Percentiles rank a stretch among this genome's conserved stretches.
Evolutionary conservation across 2,329 filamentous ascomycete genomes (phyloP).

Genomic region (Trichoderma aggressivum): DNA sequence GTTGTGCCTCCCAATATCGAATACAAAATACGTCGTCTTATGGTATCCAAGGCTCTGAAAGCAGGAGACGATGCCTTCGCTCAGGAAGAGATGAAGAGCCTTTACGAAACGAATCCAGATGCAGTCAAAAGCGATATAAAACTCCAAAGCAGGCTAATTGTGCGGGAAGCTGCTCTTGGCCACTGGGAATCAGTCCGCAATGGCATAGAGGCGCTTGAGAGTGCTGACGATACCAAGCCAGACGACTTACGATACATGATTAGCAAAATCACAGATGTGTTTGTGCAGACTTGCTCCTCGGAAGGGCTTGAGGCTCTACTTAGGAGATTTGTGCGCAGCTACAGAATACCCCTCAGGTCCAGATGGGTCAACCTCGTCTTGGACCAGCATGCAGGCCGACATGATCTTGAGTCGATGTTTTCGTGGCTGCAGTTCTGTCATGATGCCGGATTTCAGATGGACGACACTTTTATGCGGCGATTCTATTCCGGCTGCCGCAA

Average conservation of each 20-base stretch:
- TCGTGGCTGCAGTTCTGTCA: constrained; percentile 35
- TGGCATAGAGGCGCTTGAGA: constrained; percentile 25
- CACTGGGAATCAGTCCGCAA: constrained; percentile 28
- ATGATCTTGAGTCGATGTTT: constrained; percentile 28
- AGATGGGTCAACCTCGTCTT: constrained; percentile 32
- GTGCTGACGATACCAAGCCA: constrained; percentile 19
- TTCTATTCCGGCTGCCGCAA: constrained; percentile 31
- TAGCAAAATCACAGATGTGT: constrained; percentile 35
- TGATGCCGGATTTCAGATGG: constrained; percentile 28
- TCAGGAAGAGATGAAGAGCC: constrained; percentile 25
- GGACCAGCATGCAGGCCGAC: constrained; percentile 31
- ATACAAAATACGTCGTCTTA: constrained; percentile 30
- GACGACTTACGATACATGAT: constrained; percentile 29
- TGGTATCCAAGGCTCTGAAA: constrained; percentile 28
- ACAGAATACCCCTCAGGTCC: constrained; percentile 28
- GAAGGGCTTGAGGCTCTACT: constrained; percentile 31
- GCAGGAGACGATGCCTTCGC: constrained; percentile 30
- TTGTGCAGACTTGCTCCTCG: constrained; percentile 26
- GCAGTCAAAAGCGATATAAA: constrained; percentile 26
- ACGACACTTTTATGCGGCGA: constrained; percentile 30
- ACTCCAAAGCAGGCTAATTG: constrained; percentile 28
- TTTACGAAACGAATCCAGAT: constrained; percentile 24
- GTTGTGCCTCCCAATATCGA: constrained; percentile 23
- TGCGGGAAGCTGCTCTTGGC: constrained; percentile 29
- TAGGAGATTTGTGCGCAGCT: constrained; percentile 26